These are phyloP conservation scores for Paramecium biaurelia DNA, from an alignment of 73 alveolate genomes.

Conservation along the genomic window DNA sequence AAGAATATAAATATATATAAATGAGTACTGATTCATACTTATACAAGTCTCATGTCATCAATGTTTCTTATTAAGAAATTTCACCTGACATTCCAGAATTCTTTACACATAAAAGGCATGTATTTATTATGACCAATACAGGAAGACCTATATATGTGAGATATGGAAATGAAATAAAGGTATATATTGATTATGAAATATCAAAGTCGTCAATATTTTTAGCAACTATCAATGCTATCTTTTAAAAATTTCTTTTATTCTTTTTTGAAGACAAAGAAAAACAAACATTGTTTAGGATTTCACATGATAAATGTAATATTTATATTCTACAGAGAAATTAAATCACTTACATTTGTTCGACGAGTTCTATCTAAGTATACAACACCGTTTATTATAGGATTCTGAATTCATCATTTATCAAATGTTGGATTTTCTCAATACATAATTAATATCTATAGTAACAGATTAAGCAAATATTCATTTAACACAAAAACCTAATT, in stretches of 20 bases:
- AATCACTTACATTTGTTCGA: slow-evolving; percentile 42
- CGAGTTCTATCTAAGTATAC: neutral
- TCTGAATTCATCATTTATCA: slow-evolving; percentile 46
- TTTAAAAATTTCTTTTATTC: slow-evolving; percentile 73
- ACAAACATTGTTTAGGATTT: slow-evolving; percentile 68
- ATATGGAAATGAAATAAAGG: slow-evolving; percentile 83
- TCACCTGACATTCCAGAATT: slow-evolving; percentile 57
- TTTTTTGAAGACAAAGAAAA: slow-evolving; percentile 67
- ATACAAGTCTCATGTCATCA: slow-evolving; percentile 43
- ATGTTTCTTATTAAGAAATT: neutral
- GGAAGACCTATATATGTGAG: slow-evolving; percentile 85
- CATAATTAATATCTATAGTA: slow-evolving; percentile 52
- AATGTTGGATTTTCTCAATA: slow-evolving; percentile 62
- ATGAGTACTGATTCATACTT: neutral
- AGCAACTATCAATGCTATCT: slow-evolving; percentile 82
- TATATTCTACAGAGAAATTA: slow-evolving; percentile 75
- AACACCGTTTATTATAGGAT: neutral
- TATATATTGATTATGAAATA: slow-evolving; percentile 44
- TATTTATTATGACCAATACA: slow-evolving; percentile 80
- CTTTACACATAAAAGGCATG: slow-evolving; percentile 68
- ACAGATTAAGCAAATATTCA: slow-evolving; percentile 56
- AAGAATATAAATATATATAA: neutral
- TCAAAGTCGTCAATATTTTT: slow-evolving; percentile 41
- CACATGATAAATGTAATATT: slow-evolving; percentile 67
- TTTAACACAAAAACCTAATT: slow-evolving; percentile 20